Conservation (phyloP, 2,329 filamentous ascomycete genomes). For the Pseudogymnoascus sp. region DNA sequence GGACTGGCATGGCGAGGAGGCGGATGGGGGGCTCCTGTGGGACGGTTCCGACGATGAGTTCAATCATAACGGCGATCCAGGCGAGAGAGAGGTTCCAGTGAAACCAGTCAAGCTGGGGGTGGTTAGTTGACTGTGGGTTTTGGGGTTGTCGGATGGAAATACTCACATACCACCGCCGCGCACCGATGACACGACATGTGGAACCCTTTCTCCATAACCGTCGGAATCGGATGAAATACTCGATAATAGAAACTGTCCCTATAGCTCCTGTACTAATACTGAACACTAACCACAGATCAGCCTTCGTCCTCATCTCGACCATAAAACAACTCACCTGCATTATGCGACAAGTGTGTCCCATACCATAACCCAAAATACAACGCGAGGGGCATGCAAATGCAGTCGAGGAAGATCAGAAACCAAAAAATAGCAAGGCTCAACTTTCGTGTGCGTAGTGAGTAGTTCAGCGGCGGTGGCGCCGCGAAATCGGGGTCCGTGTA, state of each 20-base stretch:
- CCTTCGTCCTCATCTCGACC: too few relatives aligned
- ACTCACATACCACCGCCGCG: slow-evolving; percentile 33
- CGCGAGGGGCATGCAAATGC: slow-evolving; percentile 48
- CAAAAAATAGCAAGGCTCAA: slow-evolving; percentile 52
- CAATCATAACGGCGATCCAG: slow-evolving; percentile 50
- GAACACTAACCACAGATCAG: not conserved
- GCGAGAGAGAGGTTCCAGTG: slow-evolving; percentile 49
- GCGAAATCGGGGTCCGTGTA: not conserved
- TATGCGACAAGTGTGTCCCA: slow-evolving; percentile 35
- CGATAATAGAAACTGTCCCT: slow-evolving; percentile 46
- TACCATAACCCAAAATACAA: slow-evolving; percentile 58
- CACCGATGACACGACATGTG: slow-evolving; percentile 44
- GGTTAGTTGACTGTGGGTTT: slow-evolving; percentile 10
- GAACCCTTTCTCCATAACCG: slow-evolving; percentile 44
- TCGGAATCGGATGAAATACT: slow-evolving; percentile 38
- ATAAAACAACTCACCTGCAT: not conserved
- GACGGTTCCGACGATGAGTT: slow-evolving; percentile 38
- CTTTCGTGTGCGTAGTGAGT: slow-evolving; percentile 33
- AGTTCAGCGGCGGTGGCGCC: not conserved
- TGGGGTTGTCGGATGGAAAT: not conserved
- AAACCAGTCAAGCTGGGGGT: slow-evolving; percentile 45
- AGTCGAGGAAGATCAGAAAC: slow-evolving; percentile 52
- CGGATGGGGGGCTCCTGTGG: slow-evolving; percentile 33
- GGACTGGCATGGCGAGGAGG: slow-evolving; percentile 44
- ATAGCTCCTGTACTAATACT: slow-evolving; percentile 47